Base-by-base conservation (phyloP, 148 eudicot species). In the Chenopodium album region DNA sequence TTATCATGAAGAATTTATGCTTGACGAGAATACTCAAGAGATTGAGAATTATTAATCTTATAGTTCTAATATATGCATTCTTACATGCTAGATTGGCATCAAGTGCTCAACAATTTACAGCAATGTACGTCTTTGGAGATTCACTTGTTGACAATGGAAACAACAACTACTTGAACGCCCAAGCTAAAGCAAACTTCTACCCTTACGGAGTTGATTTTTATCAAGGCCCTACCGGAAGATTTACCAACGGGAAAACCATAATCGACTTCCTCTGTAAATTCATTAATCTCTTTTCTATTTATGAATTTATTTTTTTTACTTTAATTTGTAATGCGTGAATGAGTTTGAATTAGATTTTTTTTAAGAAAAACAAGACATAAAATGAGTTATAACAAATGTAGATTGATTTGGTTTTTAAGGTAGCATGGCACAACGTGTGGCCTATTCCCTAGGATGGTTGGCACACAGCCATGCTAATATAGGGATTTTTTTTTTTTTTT, bases 41-140 rank as follows among this genome's bases (percentile, higher is more conserved):
- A 70, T 76, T 44, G 71, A 46, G 22, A 71, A 71, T 46, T 69
- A 19, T 71, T 46, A 63, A 52, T 48, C 7, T 76, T 19, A 23
- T 78, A 34, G n/a, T 81, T 78, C 41, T 85, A 31, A 32, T 86
- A 75, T 56, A 7, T 79, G 85, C 71, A 19, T 65, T 82, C 11
- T 79, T 79, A 3, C 32, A 20, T 66, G 63, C 44, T 46, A 76
- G 73, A 47, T 22, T 44, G 29, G 85, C 79, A 9, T 29, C 32
- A 10, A 46, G 82, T 46, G 83, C 85, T 2, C 32, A 76, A 74
- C 87, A 88, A 83, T 87, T 92, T 84, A 60, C 91, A 16, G 97
- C 96, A 9, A 87, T 91, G 87, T 94, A 88, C 76, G 91, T 79
- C n/a, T 94, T 89, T 41, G 98, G 98, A 79, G 98, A 94, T 81